A percentile compares a stretch with the other conserved stretches of the same genome.
Conservation (phyloP, 306 rosid genomes). For the Dalbergia cochinchinensis region DNA sequence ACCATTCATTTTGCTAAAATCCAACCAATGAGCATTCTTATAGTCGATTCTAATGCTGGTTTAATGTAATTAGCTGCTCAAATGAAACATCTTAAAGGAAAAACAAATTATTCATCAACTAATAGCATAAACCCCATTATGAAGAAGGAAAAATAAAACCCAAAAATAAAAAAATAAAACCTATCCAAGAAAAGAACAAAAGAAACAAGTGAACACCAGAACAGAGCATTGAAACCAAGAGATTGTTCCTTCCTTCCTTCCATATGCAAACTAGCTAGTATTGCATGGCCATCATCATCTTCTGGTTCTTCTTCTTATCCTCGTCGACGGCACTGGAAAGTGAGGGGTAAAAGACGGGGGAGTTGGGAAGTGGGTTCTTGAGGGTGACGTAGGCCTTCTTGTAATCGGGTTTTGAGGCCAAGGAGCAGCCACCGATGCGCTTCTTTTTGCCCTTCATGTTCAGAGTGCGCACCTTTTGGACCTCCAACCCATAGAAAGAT, state of each 20-base stretch:
- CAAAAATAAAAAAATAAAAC: too few species aligned
- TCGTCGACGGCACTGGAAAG: slow-evolving; percentile 49
- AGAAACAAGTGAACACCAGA: background rate
- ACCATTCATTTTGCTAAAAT: background rate
- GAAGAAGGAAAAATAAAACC: background rate
- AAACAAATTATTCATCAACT: background rate
- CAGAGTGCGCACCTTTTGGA: slow-evolving; percentile 79
- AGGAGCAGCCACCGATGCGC: slow-evolving; percentile 62
- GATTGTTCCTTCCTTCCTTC: background rate
- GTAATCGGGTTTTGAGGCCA: slow-evolving; percentile 76
- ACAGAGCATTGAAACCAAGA: slow-evolving; percentile 23
- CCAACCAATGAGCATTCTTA: background rate
- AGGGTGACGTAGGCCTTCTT: slow-evolving; percentile 92
- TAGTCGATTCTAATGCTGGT: background rate
- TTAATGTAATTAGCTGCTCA: background rate
- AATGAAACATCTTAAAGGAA: background rate
- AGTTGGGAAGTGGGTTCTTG: slow-evolving; percentile 61
- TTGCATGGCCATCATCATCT: slow-evolving; percentile 11
- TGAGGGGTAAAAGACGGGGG: slow-evolving; percentile 59
- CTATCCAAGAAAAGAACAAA: background rate
- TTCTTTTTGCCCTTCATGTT: slow-evolving; percentile 90
- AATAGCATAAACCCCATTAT: background rate
- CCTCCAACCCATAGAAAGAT: slow-evolving; percentile 74
- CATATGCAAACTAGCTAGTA: slow-evolving; percentile 46
- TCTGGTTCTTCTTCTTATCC: slow-evolving; percentile 35